A percentile compares a stretch with the other conserved stretches of the same genome.
phyloP scores from a whole-genome alignment of 2,329 filamentous ascomycete genomes.

The Macrophomina tecta region DNA sequence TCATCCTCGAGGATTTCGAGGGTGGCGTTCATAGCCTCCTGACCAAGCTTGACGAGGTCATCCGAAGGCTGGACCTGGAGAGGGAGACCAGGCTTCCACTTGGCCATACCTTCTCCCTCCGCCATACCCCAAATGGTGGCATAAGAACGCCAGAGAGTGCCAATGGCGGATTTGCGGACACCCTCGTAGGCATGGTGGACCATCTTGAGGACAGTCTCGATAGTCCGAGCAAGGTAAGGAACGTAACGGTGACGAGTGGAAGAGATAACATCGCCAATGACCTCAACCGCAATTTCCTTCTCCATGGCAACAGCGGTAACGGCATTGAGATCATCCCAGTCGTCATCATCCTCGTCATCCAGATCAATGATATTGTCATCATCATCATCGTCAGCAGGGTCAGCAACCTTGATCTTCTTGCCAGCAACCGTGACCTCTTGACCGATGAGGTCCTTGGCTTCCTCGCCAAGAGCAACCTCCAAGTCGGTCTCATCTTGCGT shows the following conservation, averaged over 20 bases:
- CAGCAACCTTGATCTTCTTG: constrained; percentile 83
- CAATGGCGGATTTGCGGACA: constrained; percentile 87
- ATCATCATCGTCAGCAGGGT: constrained; percentile 62
- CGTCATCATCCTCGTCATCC: constrained; percentile 79
- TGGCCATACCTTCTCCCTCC: constrained; percentile 76
- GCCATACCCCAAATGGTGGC: constrained; percentile 88
- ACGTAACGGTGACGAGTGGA: constrained; percentile 81
- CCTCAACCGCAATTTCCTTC: constrained; percentile 96
- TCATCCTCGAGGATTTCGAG: constrained; percentile 88
- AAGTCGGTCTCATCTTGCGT: constrained; percentile 87
- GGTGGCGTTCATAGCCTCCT: constrained; percentile 84
- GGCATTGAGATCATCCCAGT: constrained; percentile 82
- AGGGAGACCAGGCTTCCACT: constrained; percentile 89
- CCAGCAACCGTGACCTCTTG: constrained; percentile 79
- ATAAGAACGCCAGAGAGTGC: constrained; percentile 92
- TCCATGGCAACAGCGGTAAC: constrained; percentile 90
- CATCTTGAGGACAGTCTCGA: constrained; percentile 80
- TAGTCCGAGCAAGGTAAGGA: constrained; percentile 86
- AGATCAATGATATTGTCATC: constrained; percentile 64
- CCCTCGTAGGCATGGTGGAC: constrained; percentile 91
- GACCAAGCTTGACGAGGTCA: constrained; percentile 83
- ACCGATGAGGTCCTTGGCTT: constrained; percentile 75
- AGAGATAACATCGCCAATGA: constrained; percentile 89
- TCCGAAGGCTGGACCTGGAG: constrained; percentile 78
- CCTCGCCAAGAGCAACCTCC: constrained; percentile 75